Evolutionary conservation across 2,329 filamentous ascomycete species (phyloP), one percentile per base, ranked within the genome.

Genomic region (Coniella lustricola): DNA sequence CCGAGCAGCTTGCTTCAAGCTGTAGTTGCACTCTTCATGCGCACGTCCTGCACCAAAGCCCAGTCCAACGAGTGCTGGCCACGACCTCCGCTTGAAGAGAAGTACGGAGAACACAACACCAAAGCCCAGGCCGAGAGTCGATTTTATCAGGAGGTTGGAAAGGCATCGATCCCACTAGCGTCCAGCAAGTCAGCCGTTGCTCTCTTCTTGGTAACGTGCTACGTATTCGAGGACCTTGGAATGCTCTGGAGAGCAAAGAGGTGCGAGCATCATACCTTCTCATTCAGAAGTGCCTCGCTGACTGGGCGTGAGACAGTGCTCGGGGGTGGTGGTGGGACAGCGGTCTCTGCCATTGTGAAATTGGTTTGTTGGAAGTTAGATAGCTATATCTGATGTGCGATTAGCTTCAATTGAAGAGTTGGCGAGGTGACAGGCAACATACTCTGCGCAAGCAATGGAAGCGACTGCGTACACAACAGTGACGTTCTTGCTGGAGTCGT

Each of bases 61-160:
- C 48, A 91, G 78, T 57, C 93, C 93, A 57, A 95, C 81, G 66
- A 89, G 93, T n/a, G 90, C 93, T 50, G 93, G 93, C 89, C 91
- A 98, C 57, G 93, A 88, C 74, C 93, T 85, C 70, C 94, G 86
- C 80, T 95, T 95, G 82, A 98, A 98, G 48, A 98, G 74, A 51
- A 98, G 85, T 54, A 98, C 90, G 54, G 93, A 97, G 77, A 98
- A 97, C 72, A 98, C 88, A 68, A 98, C 85, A 66, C 93, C 93
- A 73, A 98, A 98, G 60, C 87, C 89, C 66, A 97, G 86, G 64
- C 93, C 93, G 69, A 98, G 85, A 49, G 87, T 85, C 57, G 91
- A 97, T 71, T 94, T 90, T 77, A 98, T 94, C 66, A 98, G 82
- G 70, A 96, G 82, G 65, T 94, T 96, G 60, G 93, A 97, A 60